Evolutionary conservation across 2,329 filamentous ascomycete species (phyloP), one percentile per base, ranked within the genome.

Genomic region (Rhinocladiella mackenziei): DNA sequence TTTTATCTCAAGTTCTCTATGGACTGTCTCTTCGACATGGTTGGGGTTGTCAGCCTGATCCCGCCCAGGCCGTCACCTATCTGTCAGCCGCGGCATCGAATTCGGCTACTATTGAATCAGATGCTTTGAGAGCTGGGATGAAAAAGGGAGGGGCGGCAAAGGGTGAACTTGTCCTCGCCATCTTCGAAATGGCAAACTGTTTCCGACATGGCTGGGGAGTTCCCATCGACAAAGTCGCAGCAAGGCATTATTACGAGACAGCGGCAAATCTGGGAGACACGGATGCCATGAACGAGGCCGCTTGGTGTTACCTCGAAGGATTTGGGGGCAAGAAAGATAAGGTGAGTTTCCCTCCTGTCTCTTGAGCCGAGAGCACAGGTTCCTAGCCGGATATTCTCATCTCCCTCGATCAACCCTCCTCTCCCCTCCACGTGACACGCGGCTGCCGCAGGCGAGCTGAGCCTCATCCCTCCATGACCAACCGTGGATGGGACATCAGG

Each of bases 251-350:
- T 66, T 98, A 97, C 66, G 91, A 97, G 69, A 96, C 91, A 7
- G 92, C 92, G 19, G 92, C 92, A 49, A 97, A 98, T 64, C 71
- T 98, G 55, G 92, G 92, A 50, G 92, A 98, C 66, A 87, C 86
- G 32, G 92, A 98, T 70, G 92, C 48, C 38, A 95, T 97, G 89
- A 95, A 96, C 62, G 91, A 97, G 67, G 84, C 84, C 41, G 92
- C 83, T 25, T 94, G 89, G 88, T 98, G 92, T 71, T 97, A 92
- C 74, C 67, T 94, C 19, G 85, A 96, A 63, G 92, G 92, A n/a
- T 95, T 94, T 67, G 92, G 92, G 23, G 91, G 89, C 61, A 92
- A 89, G 66, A 98, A 97, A 67, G 89, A 98, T 73, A 97, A 95
- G 86, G 91, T 96, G 75, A 68, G 86, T 45, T n/a, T n/a, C n/a